Evolutionary conservation across 108 stramenopile genomes (phyloP), one percentile per base, ranked within the genome.

Genomic region (Aurantiochytrium sp.): DNA sequence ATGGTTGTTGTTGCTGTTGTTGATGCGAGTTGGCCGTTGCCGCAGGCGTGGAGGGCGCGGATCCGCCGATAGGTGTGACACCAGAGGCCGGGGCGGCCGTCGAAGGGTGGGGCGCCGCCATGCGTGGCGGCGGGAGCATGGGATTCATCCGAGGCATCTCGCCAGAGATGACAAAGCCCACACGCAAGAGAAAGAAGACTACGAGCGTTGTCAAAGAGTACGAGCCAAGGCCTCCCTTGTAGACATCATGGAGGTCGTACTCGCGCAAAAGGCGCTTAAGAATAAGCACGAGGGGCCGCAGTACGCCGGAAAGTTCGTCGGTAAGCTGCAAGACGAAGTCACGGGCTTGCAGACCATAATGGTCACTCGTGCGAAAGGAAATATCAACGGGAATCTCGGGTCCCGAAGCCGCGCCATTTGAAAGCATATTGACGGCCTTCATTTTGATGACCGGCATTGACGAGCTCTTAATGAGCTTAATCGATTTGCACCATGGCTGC

Each of bases 341-440:
- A 3, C 76, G 45, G 76, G 76, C 76, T 53, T 83, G 18, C 10
- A 83, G 45, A 83, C 76, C 76, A 45, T 83, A 83, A 23, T 83
- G 76, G 28, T 83, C 76, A 23, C 51, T 83, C 6, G 76, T 83
- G 12, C 76, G 76, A 23, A 83, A 53, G 49, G 76, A 83, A 12
- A 83, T 83, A 83, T 83, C 76, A 53, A 83, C 76, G 6, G 76
- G 76, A 45, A 83, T 83, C 76, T 83, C 76, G n/a, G 76, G 76
- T 3, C 76, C 76, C 28, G 45, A 4, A 8, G 64, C 21, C n/a
- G 51, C 51, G n/a, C 76, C 76, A 23, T 47, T 47, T 10, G 76
- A 12, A 12, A 83, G 45, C 45, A 83, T 47, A 83, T 83, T 83
- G 49, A 83, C 76, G 49, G 76, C 76, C 10, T 83, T 83, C 76